These are phyloP conservation scores for Acanthamoeba healyi DNA, from an alignment of 208 protist genomes.

Conservation along the genomic window DNA sequence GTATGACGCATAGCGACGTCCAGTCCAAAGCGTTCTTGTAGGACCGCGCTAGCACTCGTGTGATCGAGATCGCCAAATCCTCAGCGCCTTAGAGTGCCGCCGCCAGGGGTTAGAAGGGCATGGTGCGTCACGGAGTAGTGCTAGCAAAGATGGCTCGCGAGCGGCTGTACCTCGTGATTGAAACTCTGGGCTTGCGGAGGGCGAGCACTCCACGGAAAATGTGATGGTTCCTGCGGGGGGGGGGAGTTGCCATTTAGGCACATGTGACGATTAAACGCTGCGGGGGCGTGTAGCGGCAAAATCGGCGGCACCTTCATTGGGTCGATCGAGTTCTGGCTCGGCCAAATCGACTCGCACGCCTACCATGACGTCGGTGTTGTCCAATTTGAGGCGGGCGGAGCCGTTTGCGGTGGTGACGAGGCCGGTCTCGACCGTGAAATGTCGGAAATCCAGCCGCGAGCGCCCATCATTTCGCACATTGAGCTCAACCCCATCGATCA, in stretches of 20 bases:
- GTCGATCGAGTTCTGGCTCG: slow-evolving; percentile 17
- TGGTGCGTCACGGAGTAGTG: no score
- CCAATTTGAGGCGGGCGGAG: slow-evolving; percentile 75
- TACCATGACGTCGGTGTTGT: slow-evolving; percentile 83
- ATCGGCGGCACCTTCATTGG: slow-evolving; percentile 28
- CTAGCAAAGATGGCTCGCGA: background rate
- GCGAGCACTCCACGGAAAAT: slow-evolving; percentile 73
- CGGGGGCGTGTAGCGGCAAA: no score
- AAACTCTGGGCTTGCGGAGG: slow-evolving; percentile 81
- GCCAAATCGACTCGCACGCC: slow-evolving; percentile 80
- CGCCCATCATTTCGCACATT: slow-evolving; percentile 80
- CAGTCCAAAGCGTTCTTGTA: slow-evolving; percentile 75
- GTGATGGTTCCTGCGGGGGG: background rate
- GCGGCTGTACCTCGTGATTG: slow-evolving; percentile 58
- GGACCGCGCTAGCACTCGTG: slow-evolving; percentile 75
- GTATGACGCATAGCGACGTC: slow-evolving; percentile 69
- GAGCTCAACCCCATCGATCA: slow-evolving; percentile 75
- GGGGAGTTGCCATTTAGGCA: no score
- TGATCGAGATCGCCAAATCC: slow-evolving; percentile 77
- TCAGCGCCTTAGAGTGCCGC: no score
- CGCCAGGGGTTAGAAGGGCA: no score
- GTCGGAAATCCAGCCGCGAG: slow-evolving; percentile 78
- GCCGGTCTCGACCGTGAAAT: slow-evolving; percentile 76
- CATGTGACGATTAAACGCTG: no score
- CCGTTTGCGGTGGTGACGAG: slow-evolving; percentile 79